A percentile compares a stretch with the other conserved stretches of the same genome.
phyloP scores from a whole-genome alignment of 148 eudicot genomes.

The Nepenthes gracilis region DNA sequence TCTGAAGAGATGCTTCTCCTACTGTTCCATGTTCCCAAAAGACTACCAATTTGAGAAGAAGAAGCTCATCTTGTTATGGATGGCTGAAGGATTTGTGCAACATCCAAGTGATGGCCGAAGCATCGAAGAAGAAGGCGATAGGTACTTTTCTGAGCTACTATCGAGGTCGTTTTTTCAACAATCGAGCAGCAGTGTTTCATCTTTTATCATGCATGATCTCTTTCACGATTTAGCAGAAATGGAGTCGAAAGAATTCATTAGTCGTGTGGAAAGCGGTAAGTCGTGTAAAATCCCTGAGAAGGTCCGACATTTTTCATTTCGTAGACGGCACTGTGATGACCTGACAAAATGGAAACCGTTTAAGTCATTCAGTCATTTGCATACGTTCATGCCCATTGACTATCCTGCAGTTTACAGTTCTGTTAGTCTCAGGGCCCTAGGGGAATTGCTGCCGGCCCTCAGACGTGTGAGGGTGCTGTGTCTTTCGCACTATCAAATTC shows the following conservation, averaged over 20 bases:
- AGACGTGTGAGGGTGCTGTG: conserved; percentile 6
- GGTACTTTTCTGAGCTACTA: conserved; percentile 3
- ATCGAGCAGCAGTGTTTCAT: not conserved
- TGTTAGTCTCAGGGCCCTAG: not conserved
- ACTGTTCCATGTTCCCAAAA: conserved; percentile 4
- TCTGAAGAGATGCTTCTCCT: conserved; percentile 8
- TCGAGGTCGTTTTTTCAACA: conserved; percentile 4
- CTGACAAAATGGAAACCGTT: not conserved
- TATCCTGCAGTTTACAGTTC: not conserved
- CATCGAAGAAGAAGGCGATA: not conserved
- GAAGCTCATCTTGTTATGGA: conserved; percentile 4
- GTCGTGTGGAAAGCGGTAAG: not conserved
- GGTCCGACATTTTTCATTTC: not conserved
- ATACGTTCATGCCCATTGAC: not conserved
- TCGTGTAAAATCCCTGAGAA: not conserved
- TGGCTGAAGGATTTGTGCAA: conserved; percentile 4
- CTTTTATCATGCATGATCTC: conserved; percentile 5
- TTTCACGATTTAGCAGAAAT: conserved; percentile 3
- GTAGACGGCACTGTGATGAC: not conserved
- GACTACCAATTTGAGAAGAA: not conserved
- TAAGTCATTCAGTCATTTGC: not conserved
- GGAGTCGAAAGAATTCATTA: not conserved
- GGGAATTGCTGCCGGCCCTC: not conserved
- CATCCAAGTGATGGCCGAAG: not conserved
- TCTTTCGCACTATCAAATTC: conserved; percentile 1